A percentile compares a stretch with the other conserved stretches of the same genome.
Evolutionary conservation across 2,329 filamentous ascomycete species (phyloP).

Genomic region (Claviceps purpurea): DNA sequence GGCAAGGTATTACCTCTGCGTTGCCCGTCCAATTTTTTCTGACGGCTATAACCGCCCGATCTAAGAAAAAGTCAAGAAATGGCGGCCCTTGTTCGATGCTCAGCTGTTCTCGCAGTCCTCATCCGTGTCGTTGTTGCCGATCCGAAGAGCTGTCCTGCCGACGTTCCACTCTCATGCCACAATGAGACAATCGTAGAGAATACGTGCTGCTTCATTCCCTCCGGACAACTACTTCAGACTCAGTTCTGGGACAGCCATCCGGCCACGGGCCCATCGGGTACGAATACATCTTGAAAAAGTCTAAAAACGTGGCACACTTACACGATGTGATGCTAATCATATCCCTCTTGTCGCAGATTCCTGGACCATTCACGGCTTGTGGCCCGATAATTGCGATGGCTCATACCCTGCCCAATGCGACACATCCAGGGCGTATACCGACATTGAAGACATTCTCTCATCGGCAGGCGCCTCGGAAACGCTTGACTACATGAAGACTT

Average conservation of each 20-base stretch:
- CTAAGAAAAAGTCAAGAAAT: not conserved
- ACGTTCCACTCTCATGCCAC: conserved; percentile 46
- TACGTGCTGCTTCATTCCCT: conserved; percentile 60
- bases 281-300: not conserved
- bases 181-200: conserved; percentile 45
- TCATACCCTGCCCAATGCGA: conserved; percentile 57
- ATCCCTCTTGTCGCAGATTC: conserved; percentile 32
- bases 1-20: too few relatives aligned
- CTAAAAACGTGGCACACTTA: not conserved
- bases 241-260: conserved; percentile 66
- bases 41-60: not conserved
- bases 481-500: conserved; percentile 52
- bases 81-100: conserved; percentile 5
- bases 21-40: not conserved
- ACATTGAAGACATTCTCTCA: conserved; percentile 50
- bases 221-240: conserved; percentile 57
- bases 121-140: conserved; percentile 2
- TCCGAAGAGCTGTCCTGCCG: conserved; percentile 12
- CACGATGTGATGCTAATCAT: not conserved
- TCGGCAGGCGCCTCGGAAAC: conserved; percentile 37
- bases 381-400: conserved; percentile 56
- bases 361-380: conserved; percentile 63
- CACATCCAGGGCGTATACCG: conserved; percentile 43
- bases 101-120: conserved; percentile 9
- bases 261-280: conserved; percentile 41